Base-by-base conservation (phyloP, 1,284 basidiomycete genomes). In the Austropuccinia psidii region DNA sequence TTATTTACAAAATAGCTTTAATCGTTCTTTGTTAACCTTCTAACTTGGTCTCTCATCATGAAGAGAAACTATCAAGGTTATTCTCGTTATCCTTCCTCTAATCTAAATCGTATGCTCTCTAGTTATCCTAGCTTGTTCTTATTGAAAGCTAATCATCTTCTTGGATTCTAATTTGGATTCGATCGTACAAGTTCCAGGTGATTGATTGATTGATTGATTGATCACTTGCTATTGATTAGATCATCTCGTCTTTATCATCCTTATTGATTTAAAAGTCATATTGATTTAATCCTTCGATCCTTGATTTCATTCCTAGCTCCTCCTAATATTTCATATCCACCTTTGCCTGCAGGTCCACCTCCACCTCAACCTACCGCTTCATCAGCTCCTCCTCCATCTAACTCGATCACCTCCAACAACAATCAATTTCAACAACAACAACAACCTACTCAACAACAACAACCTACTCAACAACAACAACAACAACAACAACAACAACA, bases 61-160 rank as follows among this genome's bases (percentile, higher is more conserved):
- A 73, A 73, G 35, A 57, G 69, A 52, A 73, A 27, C 58, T 73
- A 64, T 54, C 70, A 73, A 47, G 70, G 70, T 35, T 73, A 54
- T 60, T 52, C 70, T 55, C 60, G 60, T 9, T 37, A 58, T 29
- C 60, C 47, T n/a, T 27, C 50, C 50, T 24, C 60, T 29, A 73
- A 62, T 37, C 68, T 43, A 19, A 72, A 72, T 52, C 60, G 70
- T 73, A 6, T 33, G 70, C 64, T 50, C 17, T 31, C 15, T 39
- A 6, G 4, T 24, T 24, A n/a, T 61, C 31, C 37, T 27, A 33
- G 7, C 58, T 4, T n/a, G n/a, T 1, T 50, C 27, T 15, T 33
- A 8, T 37, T 43, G 41, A 29, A 6, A 33, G 17, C 41, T 39
- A 15, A 24, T 35, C 17, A 19, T 1, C 2, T 29, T 9, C 31